These are phyloP conservation scores for Acer yangbiense DNA, from an alignment of 345 rosid species.

Conservation along the genomic window DNA sequence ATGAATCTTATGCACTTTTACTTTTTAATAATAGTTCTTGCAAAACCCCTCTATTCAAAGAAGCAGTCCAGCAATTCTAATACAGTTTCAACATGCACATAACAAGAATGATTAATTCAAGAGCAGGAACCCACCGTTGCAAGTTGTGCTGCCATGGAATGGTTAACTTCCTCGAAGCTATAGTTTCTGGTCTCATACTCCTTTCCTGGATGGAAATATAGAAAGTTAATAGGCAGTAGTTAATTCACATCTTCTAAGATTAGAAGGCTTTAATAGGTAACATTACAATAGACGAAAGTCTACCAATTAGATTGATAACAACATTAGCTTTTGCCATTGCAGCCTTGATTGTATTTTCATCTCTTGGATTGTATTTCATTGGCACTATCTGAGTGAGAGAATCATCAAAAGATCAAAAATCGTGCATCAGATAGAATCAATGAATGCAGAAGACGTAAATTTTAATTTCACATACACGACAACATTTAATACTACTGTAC, in stretches of 20 bases:
- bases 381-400: constrained; percentile 75
- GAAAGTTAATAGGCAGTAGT: neutral
- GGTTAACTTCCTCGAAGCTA: constrained; percentile 94
- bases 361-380: constrained; percentile 87
- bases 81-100: neutral
- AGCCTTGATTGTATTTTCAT: constrained; percentile 91
- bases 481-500: constrained; percentile 32
- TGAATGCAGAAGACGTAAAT: neutral
- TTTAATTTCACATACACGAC: neutral
- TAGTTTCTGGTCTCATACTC: constrained; percentile 92
- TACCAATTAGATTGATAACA: constrained; percentile 96
- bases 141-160: constrained; percentile 76
- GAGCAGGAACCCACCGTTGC: constrained; percentile 59
- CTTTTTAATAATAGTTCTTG: neutral
- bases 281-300: constrained; percentile 10
- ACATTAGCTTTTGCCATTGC: constrained; percentile 99
- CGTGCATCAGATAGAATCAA: neutral
- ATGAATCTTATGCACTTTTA: neutral
- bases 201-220: constrained; percentile 66
- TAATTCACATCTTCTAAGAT: neutral
- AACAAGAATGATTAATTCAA: constrained; percentile 8
- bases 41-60: neutral
- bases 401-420: constrained; percentile 14
- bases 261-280: neutral
- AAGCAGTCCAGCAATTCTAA: neutral